Base-by-base conservation (phyloP, 2,329 filamentous ascomycete genomes). In the Aspergillus proliferans region DNA sequence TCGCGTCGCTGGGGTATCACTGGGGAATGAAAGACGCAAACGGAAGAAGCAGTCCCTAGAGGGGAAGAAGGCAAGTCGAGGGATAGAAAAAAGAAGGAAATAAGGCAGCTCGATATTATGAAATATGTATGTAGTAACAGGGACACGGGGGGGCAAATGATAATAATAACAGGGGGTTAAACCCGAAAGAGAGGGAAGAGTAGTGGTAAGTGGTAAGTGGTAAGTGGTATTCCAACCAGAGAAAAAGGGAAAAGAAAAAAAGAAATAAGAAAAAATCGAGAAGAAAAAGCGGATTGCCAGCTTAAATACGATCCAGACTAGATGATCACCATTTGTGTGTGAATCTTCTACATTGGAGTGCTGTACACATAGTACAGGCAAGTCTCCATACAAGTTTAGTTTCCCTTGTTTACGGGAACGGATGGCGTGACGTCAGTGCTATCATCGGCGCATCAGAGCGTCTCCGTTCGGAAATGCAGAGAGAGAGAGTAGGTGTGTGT, bases 1-100 rank as follows among this genome's bases (percentile, higher is more conserved):
- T 30, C 50, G 49, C 51, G 55, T 59, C 50, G 48, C 52, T 48
- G 48, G 53, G 57, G 56, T 58, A 59, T 58, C 51, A 50, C 45
- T 22, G 53, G 56, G n/a, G 22, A 43, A 43, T 30, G 41, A 43
- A 51, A 44, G 50, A 47, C 36, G 47, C 48, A 43, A 47, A 40
- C 30, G 44, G 41, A 28, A 12, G 12, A 41, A 14, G 21, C 15
- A 21, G 39, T 41, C 21, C 39, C 21, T 24, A 22, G 18, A 30
- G 10, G n/a, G 6, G 6, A n/a, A 36, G n/a, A 36, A 36, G 12
- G 33, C 2, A 15, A 7, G 6, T n/a, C 15, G 34, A 30, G 26
- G 26, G 26, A 30, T 30, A 36, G 6, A 36, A 30, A 28, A 30
- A 12, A 30, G 9, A 28, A 28, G 10, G 26, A 12, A 30, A 30